phyloP scores from a whole-genome alignment of 1,284 basidiomycete genomes.

The Rhodotorula sp. region DNA sequence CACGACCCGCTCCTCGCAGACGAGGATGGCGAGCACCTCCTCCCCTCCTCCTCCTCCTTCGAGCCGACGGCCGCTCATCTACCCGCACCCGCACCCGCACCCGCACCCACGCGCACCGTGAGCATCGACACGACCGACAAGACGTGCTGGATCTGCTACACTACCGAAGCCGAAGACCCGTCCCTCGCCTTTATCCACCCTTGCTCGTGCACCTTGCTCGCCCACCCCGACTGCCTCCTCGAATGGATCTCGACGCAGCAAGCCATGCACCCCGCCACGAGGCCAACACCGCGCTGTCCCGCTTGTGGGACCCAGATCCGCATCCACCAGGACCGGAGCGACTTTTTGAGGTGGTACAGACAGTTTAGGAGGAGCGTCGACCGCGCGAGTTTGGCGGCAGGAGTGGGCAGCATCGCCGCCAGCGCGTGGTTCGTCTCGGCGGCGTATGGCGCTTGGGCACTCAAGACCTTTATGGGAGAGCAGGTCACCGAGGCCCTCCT shows the following conservation, averaged over 20 bases:
- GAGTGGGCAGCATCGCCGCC: conserved; percentile 7
- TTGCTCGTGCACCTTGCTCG: conserved; percentile 71
- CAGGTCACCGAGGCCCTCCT: conserved; percentile 63
- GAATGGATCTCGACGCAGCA: conserved; percentile 70
- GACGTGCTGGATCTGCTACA: conserved; percentile 40
- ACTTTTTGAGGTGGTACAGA: conserved; percentile 53
- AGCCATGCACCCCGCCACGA: conserved; percentile 52
- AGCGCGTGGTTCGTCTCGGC: conserved; percentile 66
- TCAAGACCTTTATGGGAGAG: conserved; percentile 60
- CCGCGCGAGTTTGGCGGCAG: conserved; percentile 8
- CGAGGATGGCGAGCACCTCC: not conserved
- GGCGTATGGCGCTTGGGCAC: conserved; percentile 68
- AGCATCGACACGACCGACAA: conserved; percentile 2
- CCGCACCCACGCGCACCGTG: not conserved
- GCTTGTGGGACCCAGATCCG: conserved; percentile 68
- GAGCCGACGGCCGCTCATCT: too few relatives aligned
- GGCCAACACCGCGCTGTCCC: conserved; percentile 56
- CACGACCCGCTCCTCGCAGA: not conserved
- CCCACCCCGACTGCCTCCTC: conserved; percentile 66
- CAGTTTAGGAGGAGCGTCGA: conserved; percentile 48
- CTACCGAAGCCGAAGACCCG: conserved; percentile 7
- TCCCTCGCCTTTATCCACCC: conserved; percentile 58
- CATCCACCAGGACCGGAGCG: conserved; percentile 62
- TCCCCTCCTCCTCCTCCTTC: not conserved
- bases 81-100: too few relatives aligned